Evolutionary conservation across 768 basidiomycete genomes (phyloP).

Genomic region (Lentinus tigrinus): DNA sequence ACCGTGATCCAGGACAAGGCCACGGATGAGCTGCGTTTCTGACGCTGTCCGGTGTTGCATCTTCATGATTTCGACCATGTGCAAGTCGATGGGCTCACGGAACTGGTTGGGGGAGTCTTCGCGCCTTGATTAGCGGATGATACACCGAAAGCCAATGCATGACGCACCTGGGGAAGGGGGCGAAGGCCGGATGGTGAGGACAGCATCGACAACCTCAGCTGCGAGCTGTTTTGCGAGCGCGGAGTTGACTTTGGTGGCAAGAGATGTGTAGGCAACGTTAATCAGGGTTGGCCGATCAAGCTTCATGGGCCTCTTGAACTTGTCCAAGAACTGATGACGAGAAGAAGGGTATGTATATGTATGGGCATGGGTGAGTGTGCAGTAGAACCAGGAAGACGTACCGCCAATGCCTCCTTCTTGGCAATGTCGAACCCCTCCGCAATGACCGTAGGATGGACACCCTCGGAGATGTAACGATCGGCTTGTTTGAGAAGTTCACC

Average conservation of each 20-base stretch:
- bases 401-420: slow-evolving; percentile 90
- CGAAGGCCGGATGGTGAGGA: slow-evolving; percentile 79
- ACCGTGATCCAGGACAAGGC: slow-evolving; percentile 96
- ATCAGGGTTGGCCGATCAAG: slow-evolving; percentile 90
- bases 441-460: slow-evolving; percentile 96
- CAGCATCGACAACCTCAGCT: slow-evolving; percentile 93
- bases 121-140: slow-evolving; percentile 16
- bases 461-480: slow-evolving; percentile 96
- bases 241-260: slow-evolving; percentile 88
- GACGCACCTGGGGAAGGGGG: slow-evolving; percentile 57
- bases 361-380: neutral
- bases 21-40: slow-evolving; percentile 93
- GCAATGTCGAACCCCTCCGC: slow-evolving; percentile 95
- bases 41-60: slow-evolving; percentile 99
- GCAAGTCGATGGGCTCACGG: slow-evolving; percentile 91
- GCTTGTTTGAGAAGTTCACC: slow-evolving; percentile 96
- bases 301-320: slow-evolving; percentile 74
- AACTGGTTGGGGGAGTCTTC: slow-evolving; percentile 64
- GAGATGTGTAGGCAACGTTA: slow-evolving; percentile 92
- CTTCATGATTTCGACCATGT: slow-evolving; percentile 99
- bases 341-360: neutral
- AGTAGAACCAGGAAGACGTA: slow-evolving; percentile 42
- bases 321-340: slow-evolving; percentile 81
- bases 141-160: neutral
- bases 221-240: slow-evolving; percentile 84